phyloP scores from a whole-genome alignment of 306 rosid genomes.

The Ceratonia siliqua region DNA sequence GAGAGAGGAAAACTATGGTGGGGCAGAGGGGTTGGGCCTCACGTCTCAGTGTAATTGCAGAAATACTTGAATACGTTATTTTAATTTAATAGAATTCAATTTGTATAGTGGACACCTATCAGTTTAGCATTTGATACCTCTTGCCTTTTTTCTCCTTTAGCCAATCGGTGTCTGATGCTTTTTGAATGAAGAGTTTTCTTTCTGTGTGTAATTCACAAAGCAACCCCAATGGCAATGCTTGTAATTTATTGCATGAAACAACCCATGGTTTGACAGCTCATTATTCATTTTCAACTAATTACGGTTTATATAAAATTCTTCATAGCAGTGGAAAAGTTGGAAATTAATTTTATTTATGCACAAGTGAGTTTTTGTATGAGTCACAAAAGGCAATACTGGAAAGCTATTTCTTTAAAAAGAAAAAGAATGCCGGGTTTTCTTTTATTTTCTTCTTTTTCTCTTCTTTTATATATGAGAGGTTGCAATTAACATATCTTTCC shows the following conservation, averaged over 20 bases:
- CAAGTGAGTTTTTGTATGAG: too few relatives aligned
- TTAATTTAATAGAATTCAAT: not conserved
- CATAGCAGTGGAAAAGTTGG: too few relatives aligned
- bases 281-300: too few relatives aligned
- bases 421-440: too few relatives aligned
- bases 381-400: too few relatives aligned
- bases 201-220: not conserved
- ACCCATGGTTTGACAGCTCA: too few relatives aligned
- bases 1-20: not conserved
- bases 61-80: not conserved
- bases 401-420: too few relatives aligned
- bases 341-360: too few relatives aligned
- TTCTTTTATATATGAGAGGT: too few relatives aligned
- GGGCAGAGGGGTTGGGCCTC: not conserved
- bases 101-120: slow-evolving; percentile 27
- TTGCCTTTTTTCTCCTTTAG: slow-evolving; percentile 20
- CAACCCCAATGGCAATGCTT: not conserved
- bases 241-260: not conserved
- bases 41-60: not conserved
- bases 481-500: too few relatives aligned
- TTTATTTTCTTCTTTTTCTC: too few relatives aligned
- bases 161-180: slow-evolving; percentile 15
- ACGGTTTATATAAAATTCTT: too few relatives aligned
- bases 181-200: slow-evolving; percentile 16
- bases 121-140: slow-evolving; percentile 48